These are phyloP conservation scores for Capronia coronata DNA, from an alignment of 2,329 filamentous ascomycete genomes.

Conservation along the genomic window DNA sequence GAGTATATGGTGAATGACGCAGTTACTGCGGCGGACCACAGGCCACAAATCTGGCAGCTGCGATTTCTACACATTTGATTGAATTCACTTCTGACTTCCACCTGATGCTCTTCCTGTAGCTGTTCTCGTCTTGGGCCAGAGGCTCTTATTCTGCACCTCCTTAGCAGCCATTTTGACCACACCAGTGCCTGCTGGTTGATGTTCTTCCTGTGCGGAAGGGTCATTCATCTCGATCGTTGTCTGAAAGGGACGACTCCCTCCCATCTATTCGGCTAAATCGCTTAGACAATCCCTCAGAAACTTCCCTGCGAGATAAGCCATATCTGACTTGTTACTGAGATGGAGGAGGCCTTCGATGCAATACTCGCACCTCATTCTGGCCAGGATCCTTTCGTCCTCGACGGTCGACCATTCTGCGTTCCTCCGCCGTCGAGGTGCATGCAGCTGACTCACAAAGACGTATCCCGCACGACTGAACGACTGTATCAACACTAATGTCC, in stretches of 20 bases:
- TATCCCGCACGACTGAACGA: slow-evolving; percentile 9
- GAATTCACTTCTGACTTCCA: neutral
- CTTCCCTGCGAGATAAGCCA: slow-evolving; percentile 8
- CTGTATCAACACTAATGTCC: slow-evolving; percentile 8
- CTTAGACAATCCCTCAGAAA: slow-evolving; percentile 5
- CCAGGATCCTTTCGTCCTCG: neutral
- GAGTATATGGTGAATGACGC: neutral
- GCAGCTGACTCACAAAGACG: slow-evolving; percentile 3
- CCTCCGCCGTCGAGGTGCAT: neutral
- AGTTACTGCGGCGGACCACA: neutral
- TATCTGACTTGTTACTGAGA: slow-evolving; percentile 9
- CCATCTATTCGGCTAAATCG: neutral
- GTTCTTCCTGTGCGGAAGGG: neutral
- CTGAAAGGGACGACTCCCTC: neutral
- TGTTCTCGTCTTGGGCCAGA: neutral
- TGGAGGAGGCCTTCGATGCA: slow-evolving; percentile 8
- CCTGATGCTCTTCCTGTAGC: neutral
- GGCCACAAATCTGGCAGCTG: neutral
- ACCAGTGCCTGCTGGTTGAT: too few species aligned
- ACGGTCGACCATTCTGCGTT: neutral
- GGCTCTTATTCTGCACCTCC: too few species aligned
- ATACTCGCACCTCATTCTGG: slow-evolving; percentile 2
- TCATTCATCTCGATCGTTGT: neutral
- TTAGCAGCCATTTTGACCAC: too few species aligned
- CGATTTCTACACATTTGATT: neutral